Evolutionary conservation across 495 filamentous ascomycete genomes (phyloP).

Genomic region (Schizothecium vesticola): DNA sequence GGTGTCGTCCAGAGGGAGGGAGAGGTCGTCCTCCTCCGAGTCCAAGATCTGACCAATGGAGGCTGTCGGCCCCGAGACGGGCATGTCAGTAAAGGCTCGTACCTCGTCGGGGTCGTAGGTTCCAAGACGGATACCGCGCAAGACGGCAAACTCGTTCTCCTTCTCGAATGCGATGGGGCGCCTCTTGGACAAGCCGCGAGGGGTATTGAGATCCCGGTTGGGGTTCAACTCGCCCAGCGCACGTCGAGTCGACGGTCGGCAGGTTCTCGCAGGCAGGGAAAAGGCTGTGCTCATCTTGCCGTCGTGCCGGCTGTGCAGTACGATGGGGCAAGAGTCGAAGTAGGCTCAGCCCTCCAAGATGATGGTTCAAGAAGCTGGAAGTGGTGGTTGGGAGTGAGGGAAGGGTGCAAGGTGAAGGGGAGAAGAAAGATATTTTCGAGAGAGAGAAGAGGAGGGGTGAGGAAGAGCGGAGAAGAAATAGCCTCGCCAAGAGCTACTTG

Average conservation of each 20-base stretch:
- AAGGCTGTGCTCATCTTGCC: neutral
- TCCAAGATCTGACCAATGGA: slow-evolving; percentile 4
- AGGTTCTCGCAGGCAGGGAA: neutral
- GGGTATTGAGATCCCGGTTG: slow-evolving; percentile 16
- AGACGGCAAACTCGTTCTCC: slow-evolving; percentile 20
- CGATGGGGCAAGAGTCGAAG: neutral
- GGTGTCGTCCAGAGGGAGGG: neutral
- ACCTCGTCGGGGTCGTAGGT: slow-evolving; percentile 22
- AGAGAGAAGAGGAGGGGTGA: neutral
- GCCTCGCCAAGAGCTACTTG: neutral
- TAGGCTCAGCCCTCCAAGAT: neutral
- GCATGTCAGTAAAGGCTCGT: slow-evolving; percentile 19
- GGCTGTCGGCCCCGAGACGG: slow-evolving; percentile 2
- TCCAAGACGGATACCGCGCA: slow-evolving; percentile 15
- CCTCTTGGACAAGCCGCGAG: slow-evolving; percentile 11
- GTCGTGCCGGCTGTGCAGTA: neutral
- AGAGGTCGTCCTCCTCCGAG: slow-evolving; percentile 18
- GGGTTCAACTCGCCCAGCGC: slow-evolving; percentile 19
- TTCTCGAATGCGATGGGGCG: slow-evolving; percentile 21
- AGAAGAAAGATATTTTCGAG: neutral
- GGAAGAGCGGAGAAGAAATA: neutral
- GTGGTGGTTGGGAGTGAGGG: neutral
- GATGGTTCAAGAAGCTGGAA: neutral
- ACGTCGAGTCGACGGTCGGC: neutral
- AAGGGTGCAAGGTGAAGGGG: neutral